A percentile compares a stretch with the other conserved stretches of the same genome.
Evolutionary conservation across 345 rosid species (phyloP).

Genomic region (Aquilaria sinensis): DNA sequence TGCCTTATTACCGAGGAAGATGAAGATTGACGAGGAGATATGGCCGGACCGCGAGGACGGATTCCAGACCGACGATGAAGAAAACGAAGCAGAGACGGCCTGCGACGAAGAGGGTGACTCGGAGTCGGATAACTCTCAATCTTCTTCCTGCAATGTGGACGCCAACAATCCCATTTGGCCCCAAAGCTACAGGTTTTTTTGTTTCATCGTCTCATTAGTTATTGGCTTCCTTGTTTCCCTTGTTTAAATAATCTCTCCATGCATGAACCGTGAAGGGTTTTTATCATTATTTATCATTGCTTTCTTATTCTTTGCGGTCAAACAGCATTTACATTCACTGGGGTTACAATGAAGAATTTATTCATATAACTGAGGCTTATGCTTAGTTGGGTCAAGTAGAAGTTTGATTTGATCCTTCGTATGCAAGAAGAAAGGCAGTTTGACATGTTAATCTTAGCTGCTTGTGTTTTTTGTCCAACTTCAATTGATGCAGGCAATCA

Average conservation of each 20-base stretch:
- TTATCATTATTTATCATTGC: too few species aligned
- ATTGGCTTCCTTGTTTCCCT: background rate
- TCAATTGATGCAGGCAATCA: constrained; percentile 38
- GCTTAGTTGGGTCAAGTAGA: too few species aligned
- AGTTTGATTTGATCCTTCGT: too few species aligned
- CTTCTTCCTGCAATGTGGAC: constrained; percentile 14
- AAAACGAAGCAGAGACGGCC: constrained; percentile 52
- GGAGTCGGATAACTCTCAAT: constrained; percentile 24
- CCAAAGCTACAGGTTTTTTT: constrained; percentile 55
- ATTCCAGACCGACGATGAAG: constrained; percentile 73
- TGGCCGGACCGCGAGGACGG: constrained; percentile 56
- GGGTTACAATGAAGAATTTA: too few species aligned
- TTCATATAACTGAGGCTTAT: too few species aligned
- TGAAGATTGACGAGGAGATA: constrained; percentile 69
- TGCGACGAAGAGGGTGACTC: constrained; percentile 29
- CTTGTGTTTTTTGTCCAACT: background rate
- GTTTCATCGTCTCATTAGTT: background rate
- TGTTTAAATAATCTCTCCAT: too few species aligned
- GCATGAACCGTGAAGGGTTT: too few species aligned
- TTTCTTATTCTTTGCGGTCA: too few species aligned
- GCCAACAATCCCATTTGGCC: constrained; percentile 45
- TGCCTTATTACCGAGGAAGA: constrained; percentile 14
- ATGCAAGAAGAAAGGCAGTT: too few species aligned
- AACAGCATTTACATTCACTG: too few species aligned
- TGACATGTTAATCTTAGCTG: background rate